These are phyloP conservation scores for Borovskyia barvae DNA, from an alignment of 208 protist species.

Conservation along the genomic window DNA sequence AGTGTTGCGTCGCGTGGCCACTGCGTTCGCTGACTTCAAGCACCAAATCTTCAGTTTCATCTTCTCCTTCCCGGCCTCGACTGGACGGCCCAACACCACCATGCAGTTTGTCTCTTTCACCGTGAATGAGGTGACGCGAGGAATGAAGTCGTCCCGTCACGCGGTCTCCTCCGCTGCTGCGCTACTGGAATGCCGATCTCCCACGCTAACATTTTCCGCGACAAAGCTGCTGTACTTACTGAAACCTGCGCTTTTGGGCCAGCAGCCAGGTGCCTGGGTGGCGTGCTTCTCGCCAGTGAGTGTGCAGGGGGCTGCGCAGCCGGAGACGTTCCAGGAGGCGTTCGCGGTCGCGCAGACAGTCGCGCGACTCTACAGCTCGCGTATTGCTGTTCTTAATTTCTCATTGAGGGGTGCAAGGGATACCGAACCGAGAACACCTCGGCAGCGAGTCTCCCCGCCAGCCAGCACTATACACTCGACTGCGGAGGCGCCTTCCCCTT, in stretches of 20 bases:
- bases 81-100: constrained; percentile 61
- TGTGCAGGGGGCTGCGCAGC: constrained; percentile 15
- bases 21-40: constrained; percentile 21
- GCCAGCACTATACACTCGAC: too few relatives aligned
- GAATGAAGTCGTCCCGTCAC: constrained; percentile 69
- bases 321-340: constrained; percentile 73
- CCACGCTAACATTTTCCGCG: constrained; percentile 42
- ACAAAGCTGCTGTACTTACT: constrained; percentile 69
- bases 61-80: constrained; percentile 37
- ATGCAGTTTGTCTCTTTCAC: constrained; percentile 77
- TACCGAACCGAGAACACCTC: too few relatives aligned
- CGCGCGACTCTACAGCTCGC: constrained; percentile 44
- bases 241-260: constrained; percentile 61
- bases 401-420: too few relatives aligned
- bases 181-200: constrained; percentile 57
- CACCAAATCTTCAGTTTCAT: constrained; percentile 72
- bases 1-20: constrained; percentile 17
- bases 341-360: constrained; percentile 65
- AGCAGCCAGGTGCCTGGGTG: constrained; percentile 70
- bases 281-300: constrained; percentile 62
- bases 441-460: too few relatives aligned
- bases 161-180: constrained; percentile 54
- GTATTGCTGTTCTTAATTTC: constrained; percentile 32
- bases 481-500: too few relatives aligned
- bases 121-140: constrained; percentile 47